Evolutionary conservation across 768 basidiomycete species (phyloP), one percentile per base, ranked within the genome.

Genomic region (Suillus ampliporus): DNA sequence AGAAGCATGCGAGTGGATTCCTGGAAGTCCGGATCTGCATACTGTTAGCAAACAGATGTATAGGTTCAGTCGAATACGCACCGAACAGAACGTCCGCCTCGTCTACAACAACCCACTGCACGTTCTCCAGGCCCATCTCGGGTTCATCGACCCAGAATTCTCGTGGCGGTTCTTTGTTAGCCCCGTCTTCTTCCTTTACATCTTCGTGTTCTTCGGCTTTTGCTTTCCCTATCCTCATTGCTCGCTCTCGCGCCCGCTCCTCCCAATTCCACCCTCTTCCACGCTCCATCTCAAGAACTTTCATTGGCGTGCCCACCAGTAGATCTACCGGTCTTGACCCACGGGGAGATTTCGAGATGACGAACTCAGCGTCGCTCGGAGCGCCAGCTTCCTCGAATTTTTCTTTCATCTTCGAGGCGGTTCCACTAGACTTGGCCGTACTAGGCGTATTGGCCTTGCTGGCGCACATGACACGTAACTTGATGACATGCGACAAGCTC

Each of bases 31-130:
- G 88, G 82, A 70, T 95, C 94, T 96, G 66, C 6, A 34, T 17
- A 4, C 44, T 53, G 41, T 58, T 31, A 62, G 58, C 57, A 41
- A 59, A 43, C 11, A 14, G 14, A 40, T 19, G 48, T 31, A 44
- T 37, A 31, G 41, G 7, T 23, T 21, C 26, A 13, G 37, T 37
- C 3, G 10, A 48, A 38, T 11, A 75, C 84, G 56, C 65, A 92
- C 95, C 93, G 58, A 97, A 89, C 14, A 96, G 79, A 54, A 97
- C 86, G 71, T 97, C 95, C 0, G 95, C 95, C 71, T 97, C 95
- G 64, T 97, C 95, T 1, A 97, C 79, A 4, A 96, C 81, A 7
- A 97, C 89, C 94, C 94, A 97, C 69, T 97, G 93, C 1, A 96
- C 79, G 54, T 86, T 83, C 57, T 82, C 82, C 26, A 94, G 75